Percentiles rank a stretch among this genome's conserved stretches.
phyloP scores from a whole-genome alignment of 345 rosid species.

The Aquilaria yunnanensis region DNA sequence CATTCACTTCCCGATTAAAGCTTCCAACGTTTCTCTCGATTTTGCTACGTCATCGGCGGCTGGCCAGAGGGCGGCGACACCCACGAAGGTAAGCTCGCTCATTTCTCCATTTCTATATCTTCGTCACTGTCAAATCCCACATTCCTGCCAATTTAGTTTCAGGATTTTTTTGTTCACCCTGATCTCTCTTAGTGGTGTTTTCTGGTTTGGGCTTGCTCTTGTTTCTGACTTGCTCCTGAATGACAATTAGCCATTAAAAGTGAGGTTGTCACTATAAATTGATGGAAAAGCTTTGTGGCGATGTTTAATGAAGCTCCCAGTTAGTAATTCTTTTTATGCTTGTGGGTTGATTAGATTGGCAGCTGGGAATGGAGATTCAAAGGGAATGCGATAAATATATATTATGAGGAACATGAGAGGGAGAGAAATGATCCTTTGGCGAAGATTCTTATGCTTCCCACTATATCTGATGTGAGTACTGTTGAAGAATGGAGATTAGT shows the following conservation, averaged over 20 bases:
- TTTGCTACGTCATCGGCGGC: slow-evolving; percentile 31
- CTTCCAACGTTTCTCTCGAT: slow-evolving; percentile 49
- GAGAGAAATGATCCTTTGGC: slow-evolving; percentile 43
- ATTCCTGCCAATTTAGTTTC: no score
- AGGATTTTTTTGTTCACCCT: no score
- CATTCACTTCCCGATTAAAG: slow-evolving; percentile 53
- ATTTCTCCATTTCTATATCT: neutral
- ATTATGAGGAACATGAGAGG: slow-evolving; percentile 67
- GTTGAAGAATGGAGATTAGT: slow-evolving; percentile 95
- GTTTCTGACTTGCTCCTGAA: no score
- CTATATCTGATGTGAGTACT: slow-evolving; percentile 94
- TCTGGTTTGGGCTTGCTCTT: no score
- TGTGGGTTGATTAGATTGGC: slow-evolving; percentile 28
- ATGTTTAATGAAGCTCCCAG: no score
- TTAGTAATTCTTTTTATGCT: no score
- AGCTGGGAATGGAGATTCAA: slow-evolving; percentile 77
- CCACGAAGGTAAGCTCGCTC: slow-evolving; percentile 39
- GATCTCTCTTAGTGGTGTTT: no score
- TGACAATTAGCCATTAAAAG: no score
- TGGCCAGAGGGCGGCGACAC: slow-evolving; percentile 26
- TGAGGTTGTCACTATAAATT: no score
- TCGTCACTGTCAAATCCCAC: no score
- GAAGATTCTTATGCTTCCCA: slow-evolving; percentile 76
- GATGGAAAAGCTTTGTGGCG: no score
- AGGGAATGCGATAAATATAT: slow-evolving; percentile 46